Evolutionary conservation across 495 filamentous ascomycete genomes (phyloP), one percentile per base, ranked within the genome.

Genomic region (Cercophora sp.): DNA sequence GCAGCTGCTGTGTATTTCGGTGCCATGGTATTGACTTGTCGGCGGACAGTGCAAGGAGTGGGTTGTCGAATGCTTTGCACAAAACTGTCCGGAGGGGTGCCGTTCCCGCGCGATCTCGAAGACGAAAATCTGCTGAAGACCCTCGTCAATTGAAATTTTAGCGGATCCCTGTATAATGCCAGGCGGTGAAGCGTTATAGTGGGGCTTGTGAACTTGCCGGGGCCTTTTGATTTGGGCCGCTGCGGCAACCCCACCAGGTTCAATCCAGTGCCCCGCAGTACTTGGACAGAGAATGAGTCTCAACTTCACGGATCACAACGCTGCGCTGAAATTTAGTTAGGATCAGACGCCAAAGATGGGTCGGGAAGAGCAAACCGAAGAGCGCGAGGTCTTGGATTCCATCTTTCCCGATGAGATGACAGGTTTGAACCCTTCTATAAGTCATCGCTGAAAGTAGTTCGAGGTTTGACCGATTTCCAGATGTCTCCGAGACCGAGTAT

Each of bases 391-490:
- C 48, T 88, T 98, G 57, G 89, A 92, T 62, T 95, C 91, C 48
- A 99, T 99, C 59, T 99, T 96, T 62, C 91, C 94, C 10, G 94
- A 99, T 29, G 94, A 99, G 68, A 96, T 97, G 44, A 88, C 85
- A 79, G 87, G 91, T 94, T 22, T 25, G 24, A 20, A 24, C 31
- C 8, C 24, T 18, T 11, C 19, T 18, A 1, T 13, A 16, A n/a
- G 35, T 18, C 20, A 41, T 20, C 18, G 18, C 31, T 16, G 15
- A 24, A 25, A n/a, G n/a, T n/a, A n/a, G n/a, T n/a, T n/a, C 18
- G 2, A 24, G 27, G 8, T 5, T 4, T 53, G 32, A 10, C 23
- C 18, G 11, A 47, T n/a, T n/a, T 26, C 23, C 52, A 94, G 92
- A 93, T 61, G 81, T 96, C 57, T 91, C 88, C 53, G 88, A 93